Evolutionary conservation across 768 basidiomycete species (phyloP).

Genomic region (Trametes elegans): DNA sequence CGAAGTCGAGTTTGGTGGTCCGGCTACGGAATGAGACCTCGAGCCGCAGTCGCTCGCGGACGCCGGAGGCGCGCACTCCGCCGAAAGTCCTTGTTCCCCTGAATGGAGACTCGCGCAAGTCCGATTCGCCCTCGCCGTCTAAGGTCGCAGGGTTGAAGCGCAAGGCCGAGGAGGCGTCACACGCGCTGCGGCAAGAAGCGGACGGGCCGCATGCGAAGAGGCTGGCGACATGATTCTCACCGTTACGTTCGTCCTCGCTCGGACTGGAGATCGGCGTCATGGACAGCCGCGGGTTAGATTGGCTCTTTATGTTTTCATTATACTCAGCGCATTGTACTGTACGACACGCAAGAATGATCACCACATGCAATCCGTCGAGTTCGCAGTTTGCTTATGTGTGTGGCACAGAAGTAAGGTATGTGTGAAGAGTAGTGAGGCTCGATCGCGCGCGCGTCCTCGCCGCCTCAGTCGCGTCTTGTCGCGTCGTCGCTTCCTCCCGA

Average conservation of each 20-base stretch:
- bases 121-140: conserved; percentile 49
- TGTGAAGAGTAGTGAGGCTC: not conserved
- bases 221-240: conserved; percentile 42
- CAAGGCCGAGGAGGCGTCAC: conserved; percentile 54
- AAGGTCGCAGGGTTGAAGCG: conserved; percentile 65
- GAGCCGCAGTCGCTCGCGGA: conserved; percentile 66
- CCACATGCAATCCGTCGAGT: not conserved
- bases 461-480: no score
- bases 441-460: not conserved
- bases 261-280: not conserved
- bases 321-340: conserved; percentile 11
- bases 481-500: not conserved
- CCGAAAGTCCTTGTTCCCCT: conserved; percentile 27
- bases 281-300: not conserved
- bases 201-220: conserved; percentile 70
- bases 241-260: not conserved
- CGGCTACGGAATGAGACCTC: conserved; percentile 62
- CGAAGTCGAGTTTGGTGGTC: conserved; percentile 62
- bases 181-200: conserved; percentile 32
- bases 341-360: conserved; percentile 10
- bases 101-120: conserved; percentile 18
- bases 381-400: not conserved
- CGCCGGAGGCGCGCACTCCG: conserved; percentile 60
- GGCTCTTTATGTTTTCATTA: conserved; percentile 4
- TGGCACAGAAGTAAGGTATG: not conserved